Evolutionary conservation across 768 basidiomycete species (phyloP), one percentile per base, ranked within the genome.

Genomic region (Kwoniella heveanensis): DNA sequence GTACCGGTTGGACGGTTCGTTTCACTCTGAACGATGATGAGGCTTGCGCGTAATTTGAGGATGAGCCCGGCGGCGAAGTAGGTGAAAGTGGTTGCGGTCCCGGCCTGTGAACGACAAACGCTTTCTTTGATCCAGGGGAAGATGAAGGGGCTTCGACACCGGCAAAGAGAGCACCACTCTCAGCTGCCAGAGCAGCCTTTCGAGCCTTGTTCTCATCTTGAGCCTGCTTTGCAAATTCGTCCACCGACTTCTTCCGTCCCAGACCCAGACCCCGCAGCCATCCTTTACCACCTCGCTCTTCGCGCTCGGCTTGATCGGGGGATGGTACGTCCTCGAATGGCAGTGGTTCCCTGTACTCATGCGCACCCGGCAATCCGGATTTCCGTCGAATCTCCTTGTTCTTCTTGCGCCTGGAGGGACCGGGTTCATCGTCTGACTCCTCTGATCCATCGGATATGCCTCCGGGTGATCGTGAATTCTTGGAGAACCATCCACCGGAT

Each of bases 191-290:
- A 19, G 70, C 75, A 15, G 69, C 75, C 44, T 77, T 74, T 27
- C 75, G 63, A 46, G 73, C 75, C 58, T 69, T 72, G 44, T 74
- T 74, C 61, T 77, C 75, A 52, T 77, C 73, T 47, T 68, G 52
- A 19, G 66, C 71, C 30, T 51, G 54, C 17, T 69, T 71, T 17
- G 57, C 62, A 12, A 62, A 50, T 29, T 70, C 65, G 24, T 68
- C 67, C 58, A 66, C 29, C 22, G 54, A 57, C 24, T 67, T 44
- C 60, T 26, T 49, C 47, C 53, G 47, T 44, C 32, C 49, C 47
- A 24, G 24, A 29, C 19, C 60, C 27, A 27, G 46, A 32, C 25
- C 1, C 12, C 44, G n/a, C 52, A 27, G 54, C 52, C 60, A 59
- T 51, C 30, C 54, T n/a, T 24, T 29, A 29, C 27, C 12, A 8